Percentiles rank a stretch among this genome's conserved stretches.
Evolutionary conservation across 371 early-diverging fungal species (phyloP).

Genomic region (Apophysomyces elegans): DNA sequence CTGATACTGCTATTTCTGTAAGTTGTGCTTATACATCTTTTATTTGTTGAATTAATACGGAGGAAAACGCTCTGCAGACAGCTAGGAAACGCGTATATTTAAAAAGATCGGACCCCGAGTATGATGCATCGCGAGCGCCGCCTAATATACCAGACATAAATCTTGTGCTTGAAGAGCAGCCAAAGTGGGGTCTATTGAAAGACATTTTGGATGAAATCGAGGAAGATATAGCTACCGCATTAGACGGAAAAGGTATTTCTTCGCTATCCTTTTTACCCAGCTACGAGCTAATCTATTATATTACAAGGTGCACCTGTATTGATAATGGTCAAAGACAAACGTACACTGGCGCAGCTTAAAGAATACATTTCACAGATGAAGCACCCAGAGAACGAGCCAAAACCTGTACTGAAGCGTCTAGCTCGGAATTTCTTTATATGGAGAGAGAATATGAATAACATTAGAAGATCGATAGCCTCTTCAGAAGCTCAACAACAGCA

Average conservation of each 20-base stretch:
- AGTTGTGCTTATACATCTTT: conserved; percentile 5
- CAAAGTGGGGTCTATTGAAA: conserved; percentile 85
- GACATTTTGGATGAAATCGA: conserved; percentile 81
- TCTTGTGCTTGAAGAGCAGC: conserved; percentile 86
- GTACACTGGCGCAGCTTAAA: conserved; percentile 71
- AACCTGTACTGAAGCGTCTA: conserved; percentile 51
- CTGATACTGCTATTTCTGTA: conserved; percentile 71
- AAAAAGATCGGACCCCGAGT: conserved; percentile 46
- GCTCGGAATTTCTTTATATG: conserved; percentile 69
- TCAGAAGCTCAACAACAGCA: conserved; percentile 11
- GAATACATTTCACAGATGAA: conserved; percentile 49
- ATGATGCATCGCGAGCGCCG: conserved; percentile 10
- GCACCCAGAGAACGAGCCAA: conserved; percentile 18
- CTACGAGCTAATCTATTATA: conserved; percentile 9
- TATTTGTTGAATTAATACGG: neutral
- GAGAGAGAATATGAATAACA: conserved; percentile 57
- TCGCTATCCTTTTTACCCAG: neutral
- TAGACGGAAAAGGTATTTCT: conserved; percentile 33
- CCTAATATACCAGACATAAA: conserved; percentile 39
- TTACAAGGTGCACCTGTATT: conserved; percentile 49
- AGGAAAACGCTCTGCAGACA: conserved; percentile 30
- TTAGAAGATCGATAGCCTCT: conserved; percentile 30
- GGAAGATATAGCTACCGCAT: conserved; percentile 44
- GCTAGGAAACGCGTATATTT: conserved; percentile 71
- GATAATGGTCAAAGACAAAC: conserved; percentile 73